Base-by-base conservation (phyloP, 306 rosid genomes). In the Albizia julibrissin region DNA sequence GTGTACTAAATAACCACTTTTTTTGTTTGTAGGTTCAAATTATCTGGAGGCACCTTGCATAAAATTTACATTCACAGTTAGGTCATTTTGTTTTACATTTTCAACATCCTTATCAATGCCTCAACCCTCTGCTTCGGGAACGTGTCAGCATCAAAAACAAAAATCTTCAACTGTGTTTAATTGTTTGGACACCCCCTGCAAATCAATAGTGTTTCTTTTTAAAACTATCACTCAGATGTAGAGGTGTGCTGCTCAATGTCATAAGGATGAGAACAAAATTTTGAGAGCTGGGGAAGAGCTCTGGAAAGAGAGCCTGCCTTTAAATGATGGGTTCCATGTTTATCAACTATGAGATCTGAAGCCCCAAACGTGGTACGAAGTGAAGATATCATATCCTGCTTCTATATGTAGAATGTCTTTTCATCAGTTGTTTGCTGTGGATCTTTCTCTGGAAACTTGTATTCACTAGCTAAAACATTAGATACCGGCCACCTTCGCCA, bases 341-440 rank as follows among this genome's bases (percentile, higher is more conserved):
- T n/a, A n/a, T n/a, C n/a, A n/a, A n/a, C n/a, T n/a, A n/a, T n/a
- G n/a, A n/a, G n/a, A n/a, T n/a, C n/a, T n/a, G n/a, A n/a, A n/a
- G n/a, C n/a, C n/a, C n/a, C n/a, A n/a, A n/a, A n/a, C n/a, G n/a
- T n/a, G n/a, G n/a, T n/a, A n/a, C n/a, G n/a, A n/a, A n/a, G n/a
- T n/a, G n/a, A n/a, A n/a, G n/a, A n/a, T n/a, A n/a, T n/a, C 98
- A 72, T 91, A 93, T 81, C 99, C 99, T 21, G 93, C 98, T 83
- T 90, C 97, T 78, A 98, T 95, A 91, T 86, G 97, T 89, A 81
- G 83, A 80, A 76, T 27, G 83, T 83, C 83, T 84, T 86, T 24
- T 56, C 54, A 7, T 61, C 64, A 43, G 85, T 84, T 84, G 4
- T 50, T 80, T 77, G 72, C 73, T 43, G 59, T 5, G 26, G 49